Base-by-base conservation (phyloP, 352 stramenopile species). In the Plasmopara viticola region DNA sequence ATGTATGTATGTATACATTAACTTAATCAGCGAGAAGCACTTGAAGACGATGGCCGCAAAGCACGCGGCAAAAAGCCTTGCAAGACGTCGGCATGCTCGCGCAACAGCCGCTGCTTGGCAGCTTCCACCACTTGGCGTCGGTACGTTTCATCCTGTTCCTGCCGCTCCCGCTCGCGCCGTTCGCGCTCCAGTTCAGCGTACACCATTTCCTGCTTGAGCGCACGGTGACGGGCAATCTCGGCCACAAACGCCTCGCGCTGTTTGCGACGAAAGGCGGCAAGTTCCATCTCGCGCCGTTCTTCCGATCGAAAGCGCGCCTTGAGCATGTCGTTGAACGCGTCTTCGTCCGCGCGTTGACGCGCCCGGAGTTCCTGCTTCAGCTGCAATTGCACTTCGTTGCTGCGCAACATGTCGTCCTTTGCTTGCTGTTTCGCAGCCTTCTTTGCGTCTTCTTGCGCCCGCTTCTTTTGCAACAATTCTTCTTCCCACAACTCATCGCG, bases 401-500 rank as follows among this genome's bases (percentile, higher is more conserved):
- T 81, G 13, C 66, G 57, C 82, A 95, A 96, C 69, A 89, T 83
- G 14, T 93, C 71, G 7, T 95, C 86, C 62, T 94, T 84, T 49
- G 79, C 72, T 34, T 68, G 61, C 53, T 83, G 76, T 58, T 92
- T 86, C 46, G 68, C 74, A 6, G 43, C 56, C 1, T 82, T 54
- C 50, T 89, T 82, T 35, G 84, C 70, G 44, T 84, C 68, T 62
- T 95, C 86, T 51, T 92, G 74, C 25, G 76, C 72, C 20, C 55
- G 56, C 33, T 86, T 87, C 64, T 85, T 85, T 51, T 85, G 70
- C 29, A 84, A 68, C 35, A 95, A 60, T 53, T 97, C 90, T 57
- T 97, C 87, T 51, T 95, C 87, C 88, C 88, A 97, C n/a, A 97
- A 68, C 51, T 96, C 76, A 62, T 95, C 84, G 29, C 88, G 86